Base-by-base conservation (phyloP, 306 rosid genomes). In the Parietaria judaica region DNA sequence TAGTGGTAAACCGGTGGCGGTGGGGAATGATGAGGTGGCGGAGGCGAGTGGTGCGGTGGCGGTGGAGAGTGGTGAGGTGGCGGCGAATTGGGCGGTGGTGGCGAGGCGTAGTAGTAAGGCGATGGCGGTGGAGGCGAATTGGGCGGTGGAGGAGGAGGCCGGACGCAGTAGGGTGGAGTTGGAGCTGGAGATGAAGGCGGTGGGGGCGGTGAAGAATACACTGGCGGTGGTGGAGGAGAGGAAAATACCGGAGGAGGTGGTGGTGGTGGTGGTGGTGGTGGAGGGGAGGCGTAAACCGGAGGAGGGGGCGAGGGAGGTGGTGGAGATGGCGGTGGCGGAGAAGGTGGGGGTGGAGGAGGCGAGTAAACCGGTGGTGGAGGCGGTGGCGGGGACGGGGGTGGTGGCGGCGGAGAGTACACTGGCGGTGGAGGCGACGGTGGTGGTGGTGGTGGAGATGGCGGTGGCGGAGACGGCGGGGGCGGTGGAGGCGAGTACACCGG, bases 131-230 rank as follows among this genome's bases (percentile, higher is more conserved):
- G 79, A 0, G 87, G 76, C 1, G 78, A 69, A 34, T 76, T 72
- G 17, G 72, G 97, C 2, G 82, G 77, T 4, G 89, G 95, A 6
- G 96, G 94, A 0, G 96, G 82, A 1, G 87, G 74, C 36, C 71
- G 23, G 7, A 81, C 81, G 14, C 74, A 82, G 60, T 86, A 86
- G 14, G 95, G 95, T 1, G 94, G 90, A 69, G 79, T 34, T 10
- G 59, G 59, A 23, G 59, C 4, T 17, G 59, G 59, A 7, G 31
- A 23, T 23, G 37, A 36, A 7, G 59, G 60, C 14, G 60, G 60
- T 0, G 83, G 74, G 4, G 86, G 84, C 0, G 86, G 74, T 0
- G 88, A 63, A 8, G 74, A 48, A 17, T 51, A 50, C 1, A 51
- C 71, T 6, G 83, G 74, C 0, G 75, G 55, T 0, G 78, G 87